These are phyloP conservation scores for Ambrosia trifida DNA, from an alignment of 129 eudicot genomes.

Conservation along the genomic window DNA sequence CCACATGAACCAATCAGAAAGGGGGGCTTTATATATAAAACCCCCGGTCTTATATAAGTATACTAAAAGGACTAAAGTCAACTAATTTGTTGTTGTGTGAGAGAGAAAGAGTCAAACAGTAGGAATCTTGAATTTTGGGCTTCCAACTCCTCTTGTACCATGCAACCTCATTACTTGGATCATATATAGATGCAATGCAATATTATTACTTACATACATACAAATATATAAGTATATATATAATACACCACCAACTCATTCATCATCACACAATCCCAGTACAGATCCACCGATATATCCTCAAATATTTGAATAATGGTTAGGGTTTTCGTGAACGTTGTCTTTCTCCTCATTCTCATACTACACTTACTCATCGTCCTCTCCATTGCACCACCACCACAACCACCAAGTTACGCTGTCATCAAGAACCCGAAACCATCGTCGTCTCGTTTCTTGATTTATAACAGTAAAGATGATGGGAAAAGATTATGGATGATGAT, in stretches of 20 bases:
- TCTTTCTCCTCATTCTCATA: conserved; percentile 18
- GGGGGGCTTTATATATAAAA: too few relatives aligned
- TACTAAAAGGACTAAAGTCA: not conserved
- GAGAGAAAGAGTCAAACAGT: conserved; percentile 8
- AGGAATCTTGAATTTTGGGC: conserved; percentile 24
- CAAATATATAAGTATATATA: not conserved
- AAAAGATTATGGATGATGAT: conserved; percentile 22
- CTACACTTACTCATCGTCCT: not conserved
- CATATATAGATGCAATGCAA: not conserved
- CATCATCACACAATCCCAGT: conserved; percentile 15
- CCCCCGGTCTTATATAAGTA: too few relatives aligned
- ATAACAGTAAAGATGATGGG: conserved; percentile 2
- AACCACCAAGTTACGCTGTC: not conserved
- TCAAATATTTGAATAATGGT: conserved; percentile 5
- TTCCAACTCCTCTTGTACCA: conserved; percentile 33
- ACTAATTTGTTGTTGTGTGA: conserved; percentile 5
- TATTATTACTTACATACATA: too few relatives aligned
- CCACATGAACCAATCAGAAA: too few relatives aligned
- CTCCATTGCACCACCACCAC: conserved; percentile 23
- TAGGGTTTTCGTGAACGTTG: conserved; percentile 15
- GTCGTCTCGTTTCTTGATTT: conserved; percentile 39
- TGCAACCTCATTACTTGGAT: conserved; percentile 15
- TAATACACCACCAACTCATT: not conserved
- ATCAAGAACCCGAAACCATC: conserved; percentile 34
- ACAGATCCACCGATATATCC: conserved; percentile 12